Evolutionary conservation across 2,329 filamentous ascomycete genomes (phyloP), one percentile per base, ranked within the genome.

Genomic region (Trichophyton benhamiae): DNA sequence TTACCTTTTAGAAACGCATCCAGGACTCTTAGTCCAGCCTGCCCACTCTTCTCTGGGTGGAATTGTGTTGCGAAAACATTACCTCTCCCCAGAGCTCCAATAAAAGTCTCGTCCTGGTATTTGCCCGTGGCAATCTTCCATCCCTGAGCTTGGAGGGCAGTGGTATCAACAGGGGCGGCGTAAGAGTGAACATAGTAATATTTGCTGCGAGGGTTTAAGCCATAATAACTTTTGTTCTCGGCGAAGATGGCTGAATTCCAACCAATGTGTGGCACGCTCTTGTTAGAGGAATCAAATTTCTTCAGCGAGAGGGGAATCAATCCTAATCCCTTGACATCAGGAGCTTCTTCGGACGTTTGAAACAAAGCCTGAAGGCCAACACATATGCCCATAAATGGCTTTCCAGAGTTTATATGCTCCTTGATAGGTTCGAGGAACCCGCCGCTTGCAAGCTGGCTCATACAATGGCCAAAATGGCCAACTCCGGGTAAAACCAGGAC

Each of bases 141-240:
- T 27, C 92, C 94, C 38, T 87, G 82, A 61, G 79, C 79, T 74
- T 96, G 91, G 11, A 96, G 80, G 66, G 87, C 80, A 41, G 87
- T 89, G 53, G 82, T 75, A 59, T 77, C 76, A 72, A 96, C 96
- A 2, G 87, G 87, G 27, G 85, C 86, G 62, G 91, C 91, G 76
- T 94, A 99, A 1, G 90, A 91, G 79, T 99, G 94, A 61, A 99
- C 92, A 72, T 99, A 99, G 78, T 99, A 99, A 79, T 99, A 99
- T 75, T 97, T 99, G 71, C 89, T 95, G 60, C 82, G 81, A 0
- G 89, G 86, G 30, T 83, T 79, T 60, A 99, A 77, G 62, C 88
- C 91, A 73, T 92, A 96, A 62, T 97, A 82, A 68, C 64, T 75
- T 68, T 86, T 86, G 41, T 59, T 38, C 25, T 59, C 58, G 4